Evolutionary conservation across 2,329 filamentous ascomycete genomes (phyloP).

Genomic region (Diplocarpon mali): DNA sequence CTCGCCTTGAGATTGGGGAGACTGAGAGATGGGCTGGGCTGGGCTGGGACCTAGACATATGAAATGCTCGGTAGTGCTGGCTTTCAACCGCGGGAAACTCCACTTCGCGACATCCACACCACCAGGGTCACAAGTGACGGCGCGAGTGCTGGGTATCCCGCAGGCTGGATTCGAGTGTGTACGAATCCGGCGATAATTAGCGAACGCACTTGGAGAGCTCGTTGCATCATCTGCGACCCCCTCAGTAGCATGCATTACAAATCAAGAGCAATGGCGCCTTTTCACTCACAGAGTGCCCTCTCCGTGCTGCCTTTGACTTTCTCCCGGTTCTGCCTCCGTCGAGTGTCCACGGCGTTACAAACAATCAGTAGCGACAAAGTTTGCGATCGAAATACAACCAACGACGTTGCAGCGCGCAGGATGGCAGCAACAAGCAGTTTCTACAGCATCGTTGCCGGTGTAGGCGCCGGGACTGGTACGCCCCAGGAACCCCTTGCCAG

Average conservation of each 20-base stretch:
- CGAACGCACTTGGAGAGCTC: neutral
- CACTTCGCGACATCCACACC: no score
- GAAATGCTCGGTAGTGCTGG: no score
- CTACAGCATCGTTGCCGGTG: constrained; percentile 60
- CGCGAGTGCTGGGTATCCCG: no score
- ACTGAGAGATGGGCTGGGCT: no score
- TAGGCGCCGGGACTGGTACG: constrained; percentile 54
- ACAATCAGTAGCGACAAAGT: no score
- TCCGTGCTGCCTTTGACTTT: neutral
- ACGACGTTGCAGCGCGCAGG: no score
- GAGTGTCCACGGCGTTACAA: neutral
- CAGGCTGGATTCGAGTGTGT: neutral
- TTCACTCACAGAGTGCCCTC: neutral
- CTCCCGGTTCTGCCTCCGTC: neutral
- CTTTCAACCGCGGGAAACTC: no score
- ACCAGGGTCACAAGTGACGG: no score
- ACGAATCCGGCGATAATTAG: neutral
- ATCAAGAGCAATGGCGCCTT: constrained; percentile 1
- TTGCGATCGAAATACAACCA: no score
- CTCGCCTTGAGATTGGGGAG: no score
- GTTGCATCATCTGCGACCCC: constrained; percentile 4
- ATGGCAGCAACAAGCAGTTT: constrained; percentile 32
- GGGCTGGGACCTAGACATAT: no score
- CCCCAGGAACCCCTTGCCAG: neutral
- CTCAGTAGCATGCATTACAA: neutral